Base-by-base conservation (phyloP, 257 asterid genomes). In the Nicotiana attenuata region DNA sequence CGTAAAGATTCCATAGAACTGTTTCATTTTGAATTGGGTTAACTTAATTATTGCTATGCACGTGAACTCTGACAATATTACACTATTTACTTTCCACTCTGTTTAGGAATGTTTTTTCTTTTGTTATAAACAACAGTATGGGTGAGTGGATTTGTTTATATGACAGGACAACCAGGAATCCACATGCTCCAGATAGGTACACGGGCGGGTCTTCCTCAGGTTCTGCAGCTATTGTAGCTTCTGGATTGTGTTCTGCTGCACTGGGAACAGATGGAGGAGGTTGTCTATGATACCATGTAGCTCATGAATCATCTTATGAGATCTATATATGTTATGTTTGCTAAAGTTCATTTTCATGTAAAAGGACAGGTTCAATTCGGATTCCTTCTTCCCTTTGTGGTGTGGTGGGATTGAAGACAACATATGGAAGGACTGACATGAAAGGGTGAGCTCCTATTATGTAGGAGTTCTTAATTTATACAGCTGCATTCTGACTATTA, bases 251-350 rank as follows among this genome's bases (percentile, higher is more conserved):
- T 88, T 89, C 97, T 75, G 99, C 99, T 81, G 98, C 99, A 82
- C 80, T 96, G 53, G 99, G 98, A 84, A 93, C 98, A 76, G 99
- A 96, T 88, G 99, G 98, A 55, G 98, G 99, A 96, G 99, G 99
- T 96, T 90, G 91, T 87, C 82, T 84, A 77, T 80, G 73, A 57
- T 45, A 64, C 67, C 82, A 64, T 60, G 56, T 68, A 86, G 60
- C 80, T 81, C 80, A 81, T 83, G 83, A 83, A 82, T 65, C 59
- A 29, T 38, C 81, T 82, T 81, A 45, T 10, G 38, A 35, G 35
- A 28, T 63, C 63, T 84, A 82, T 31, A 41, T 19, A 71, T 68
- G 13, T 22, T 29, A 53, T 83, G 85, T 47, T 73, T 76, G 76
- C 77, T 82, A 65, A 60, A 79, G 83, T 57, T 83, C 22, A 77